Percentiles rank a stretch among this genome's conserved stretches.
Conservation (phyloP, 345 rosid species). For the Corchorus olitorius region DNA sequence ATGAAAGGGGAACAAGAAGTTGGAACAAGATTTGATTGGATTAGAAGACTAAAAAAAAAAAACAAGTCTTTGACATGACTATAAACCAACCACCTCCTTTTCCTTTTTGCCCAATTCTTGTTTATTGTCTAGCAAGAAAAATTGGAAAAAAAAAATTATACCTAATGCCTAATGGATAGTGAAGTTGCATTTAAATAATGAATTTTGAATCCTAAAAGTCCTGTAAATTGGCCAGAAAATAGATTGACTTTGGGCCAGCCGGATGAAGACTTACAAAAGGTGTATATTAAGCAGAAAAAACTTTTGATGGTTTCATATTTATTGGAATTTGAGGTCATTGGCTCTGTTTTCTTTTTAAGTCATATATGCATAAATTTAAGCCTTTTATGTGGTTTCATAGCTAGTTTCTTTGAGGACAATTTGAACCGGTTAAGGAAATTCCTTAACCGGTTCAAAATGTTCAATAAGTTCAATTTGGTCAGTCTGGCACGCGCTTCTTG, state of each 20-base stretch:
- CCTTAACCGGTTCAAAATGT: background rate
- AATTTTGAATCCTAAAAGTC: background rate
- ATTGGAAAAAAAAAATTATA: background rate
- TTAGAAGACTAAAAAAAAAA: background rate
- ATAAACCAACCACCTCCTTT: constrained; percentile 8
- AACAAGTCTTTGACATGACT: background rate
- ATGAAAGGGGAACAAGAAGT: background rate
- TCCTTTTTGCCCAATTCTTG: background rate
- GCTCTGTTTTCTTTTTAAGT: background rate
- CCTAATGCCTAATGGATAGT: background rate
- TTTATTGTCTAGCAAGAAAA: background rate
- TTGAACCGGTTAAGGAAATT: too few species aligned
- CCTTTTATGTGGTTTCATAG: constrained; percentile 3
- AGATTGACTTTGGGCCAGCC: constrained; percentile 8
- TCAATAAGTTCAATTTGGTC: too few species aligned
- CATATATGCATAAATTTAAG: background rate
- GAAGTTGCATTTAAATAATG: constrained; percentile 8
- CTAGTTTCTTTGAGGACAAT: background rate
- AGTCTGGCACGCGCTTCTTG: too few species aligned
- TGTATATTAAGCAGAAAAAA: background rate
- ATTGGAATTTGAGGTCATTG: background rate
- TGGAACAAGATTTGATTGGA: background rate
- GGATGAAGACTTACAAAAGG: background rate
- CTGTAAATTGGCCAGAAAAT: constrained; percentile 9
- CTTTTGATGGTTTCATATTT: constrained; percentile 1